Evolutionary conservation across 306 rosid species (phyloP), one percentile per base, ranked within the genome.

Genomic region (Fragaria nilgerrensis): DNA sequence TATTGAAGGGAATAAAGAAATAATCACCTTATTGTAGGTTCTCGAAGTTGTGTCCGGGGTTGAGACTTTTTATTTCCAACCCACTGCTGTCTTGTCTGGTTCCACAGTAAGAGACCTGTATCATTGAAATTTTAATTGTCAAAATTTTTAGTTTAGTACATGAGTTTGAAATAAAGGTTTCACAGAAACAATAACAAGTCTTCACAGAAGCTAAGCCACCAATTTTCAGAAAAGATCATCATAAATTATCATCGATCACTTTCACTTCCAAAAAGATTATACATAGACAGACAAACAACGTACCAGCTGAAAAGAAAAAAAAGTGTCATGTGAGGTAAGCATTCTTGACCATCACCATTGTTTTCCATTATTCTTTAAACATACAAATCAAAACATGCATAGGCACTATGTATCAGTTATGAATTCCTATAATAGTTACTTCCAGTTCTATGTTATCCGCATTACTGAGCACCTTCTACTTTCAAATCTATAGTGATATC

Each of bases 31-130:
- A 88, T 86, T 81, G 79, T 79, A 65, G 92, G 86, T 79, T 90
- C 96, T 83, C 71, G 81, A 72, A n/a, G 82, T 83, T 80, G 85
- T 44, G 49, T 74, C 74, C 12, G 79, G 41, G 69, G 80, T 82
- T 72, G 68, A 7, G 83, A 68, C 74, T 36, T 82, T 82, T 63
- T 86, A 71, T 82, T 87, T 83, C 88, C 91, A 84, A 83, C 61
- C 98, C 97, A 94, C 41, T 87, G 93, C 72, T 80, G 85, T 84
- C 98, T 90, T 34, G 68, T 82, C 82, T 88, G 91, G 78, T 94
- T 88, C 96, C 96, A 94, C 72, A 89, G 88, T 84, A 85, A 72
- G 69, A 90, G 91, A 79, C 96, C 98, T 94, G 88, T 83, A 80
- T 69, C 80, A 83, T 58, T 78, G 22, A 53, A 73, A 25, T 64